Base-by-base conservation (phyloP, 805 yeast species). In the Ogataea degrootiae region DNA sequence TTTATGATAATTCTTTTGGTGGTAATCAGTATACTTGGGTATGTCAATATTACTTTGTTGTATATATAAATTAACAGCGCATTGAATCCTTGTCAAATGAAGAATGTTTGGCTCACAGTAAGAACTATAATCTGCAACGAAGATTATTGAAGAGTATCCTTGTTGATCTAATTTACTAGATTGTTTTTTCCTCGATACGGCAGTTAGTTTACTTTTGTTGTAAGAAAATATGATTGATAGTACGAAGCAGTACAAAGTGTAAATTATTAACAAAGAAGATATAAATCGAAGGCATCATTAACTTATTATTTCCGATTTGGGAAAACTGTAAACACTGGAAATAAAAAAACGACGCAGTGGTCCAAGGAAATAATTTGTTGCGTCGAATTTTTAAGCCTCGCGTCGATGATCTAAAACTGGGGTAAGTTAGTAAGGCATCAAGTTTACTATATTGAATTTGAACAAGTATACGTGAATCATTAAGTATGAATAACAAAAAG, bases 321-420 rank as follows among this genome's bases (percentile, higher is more conserved):
- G 60, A 23, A 52, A 54, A 19, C 37, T 37, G 52, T 56, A 54
- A 54, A 56, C 49, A 26, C 11, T 8, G 12, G 31, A 6, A 5
- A 26, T 26, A 26, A 47, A 39, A 37, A 43, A 23, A 15, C 21
- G 40, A 37, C 23, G 33, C 26, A 8, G 16, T 2, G 15, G 6
- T 37, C 22, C n/a, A 6, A 19, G n/a, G 14, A 37, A 37, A 37
- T 5, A 37, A 8, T 4, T 4, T 21, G n/a, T 11, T 12, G 15
- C 31, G 39, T 37, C 39, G 39, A 37, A 21, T 19, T 14, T 21
- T 12, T 37, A 6, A 4, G 12, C 16, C 15, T n/a, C 17, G 39
- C 31, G 14, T n/a, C 14, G 39, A 14, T 6, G 15, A 7, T 16
- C 9, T 16, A 16, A 11, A 7, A 35, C 37, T 16, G 37, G 7